Evolutionary conservation across 768 basidiomycete species (phyloP), one percentile per base, ranked within the genome.

Genomic region (Suillus weaverae): DNA sequence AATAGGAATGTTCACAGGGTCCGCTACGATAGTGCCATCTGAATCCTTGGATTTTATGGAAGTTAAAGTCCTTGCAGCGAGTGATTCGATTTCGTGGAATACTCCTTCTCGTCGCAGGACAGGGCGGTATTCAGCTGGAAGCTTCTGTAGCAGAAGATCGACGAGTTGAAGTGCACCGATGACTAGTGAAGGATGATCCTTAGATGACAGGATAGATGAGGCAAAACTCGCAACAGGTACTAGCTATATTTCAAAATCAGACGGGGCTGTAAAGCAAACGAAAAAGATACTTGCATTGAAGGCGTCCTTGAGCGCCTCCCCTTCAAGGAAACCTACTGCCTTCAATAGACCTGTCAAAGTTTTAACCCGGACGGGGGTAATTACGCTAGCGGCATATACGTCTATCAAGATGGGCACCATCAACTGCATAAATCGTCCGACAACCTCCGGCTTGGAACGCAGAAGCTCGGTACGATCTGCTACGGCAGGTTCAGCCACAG

Each of bases 321-420:
- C 84, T 62, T 94, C 90, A 54, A 94, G 81, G 76, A 95, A 99
- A 66, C 93, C 91, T 63, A 97, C 87, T 3, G 97, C 95, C 75
- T 98, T 97, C 68, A 97, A 78, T 59, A 99, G 71, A 1, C 91
- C 94, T 0, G 89, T 91, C 67, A 99, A 80, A 0, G 95, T 94
- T 80, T 97, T 96, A 50, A 91, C 86, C 65, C 97, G 85, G 13
- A 99, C 89, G 3, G 92, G 88, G 0, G 89, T 86, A 57, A 90
- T 88, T 33, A 99, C 96, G 74, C 94, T 97, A 36, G 97, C 97
- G n/a, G 96, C 92, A 77, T 98, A 99, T n/a, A 99, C 96, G 70
- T 99, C 97, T 64, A 99, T 89, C 62, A 99, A 84, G 62, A 97
- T 94, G 1, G 97, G 97, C 0, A 98, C 89, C 70, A 95, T 87